Base-by-base conservation (phyloP, 1,284 basidiomycete species). In the Wallemia ichthyophaga region DNA sequence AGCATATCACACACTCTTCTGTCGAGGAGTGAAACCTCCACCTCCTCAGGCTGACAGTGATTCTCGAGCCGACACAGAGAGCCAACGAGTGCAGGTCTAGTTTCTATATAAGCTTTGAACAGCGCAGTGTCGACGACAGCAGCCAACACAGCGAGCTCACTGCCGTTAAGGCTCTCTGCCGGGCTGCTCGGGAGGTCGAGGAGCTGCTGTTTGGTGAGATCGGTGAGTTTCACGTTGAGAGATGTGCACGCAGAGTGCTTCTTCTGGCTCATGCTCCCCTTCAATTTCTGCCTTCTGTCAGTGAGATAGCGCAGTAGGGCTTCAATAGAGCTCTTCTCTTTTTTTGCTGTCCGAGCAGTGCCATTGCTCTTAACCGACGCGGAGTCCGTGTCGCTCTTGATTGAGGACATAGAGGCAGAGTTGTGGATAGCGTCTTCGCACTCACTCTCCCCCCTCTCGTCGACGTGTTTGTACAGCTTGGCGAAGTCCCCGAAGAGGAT, bases 1-100 rank as follows among this genome's bases (percentile, higher is more conserved):
- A 57, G 58, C 11, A n/a, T 3, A 27, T 2, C 2, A 17, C 75
- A 59, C 62, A 87, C 88, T 76, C 84, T 81, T 27, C 83, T 77
- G 31, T 79, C 79, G 63, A 79, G 76, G 54, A 99, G 71, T 60
- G 89, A 78, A 66, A 84, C 85, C 68, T 96, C 89, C 0, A 98
- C 87, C 67, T 96, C 87, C 1, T 81, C 80, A 0, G 96, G 88
- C 66, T 96, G 88, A 70, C 91, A 96, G 87, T 89, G 98, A 69
- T 96, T 96, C 23, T 85, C 79, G 37, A 92, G 74, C 33, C 94
- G 77, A 69, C 92, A 96, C 54, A 98, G 70, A 25, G 86, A 79
- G 0, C 86, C 88, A 2, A 98, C 73, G 61, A 98, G 72, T 9
- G 77, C 79, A 0, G 92, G 89, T 60, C 84, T 76, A 27, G 83